Conservation (phyloP, 2,329 filamentous ascomycete species). For the Mariannaea sp. region DNA sequence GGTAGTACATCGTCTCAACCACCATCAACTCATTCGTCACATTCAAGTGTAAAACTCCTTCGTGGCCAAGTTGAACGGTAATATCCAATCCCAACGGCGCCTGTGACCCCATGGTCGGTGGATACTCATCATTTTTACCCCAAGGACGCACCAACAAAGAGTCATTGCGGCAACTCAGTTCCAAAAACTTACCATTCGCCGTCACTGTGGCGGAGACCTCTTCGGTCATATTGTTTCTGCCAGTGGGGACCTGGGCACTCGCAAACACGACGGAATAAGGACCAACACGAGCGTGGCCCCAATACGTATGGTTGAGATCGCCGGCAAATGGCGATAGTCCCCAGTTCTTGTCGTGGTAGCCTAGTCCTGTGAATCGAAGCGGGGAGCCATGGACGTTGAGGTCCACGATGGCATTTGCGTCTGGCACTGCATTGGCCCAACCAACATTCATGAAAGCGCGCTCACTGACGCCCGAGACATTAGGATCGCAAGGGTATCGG, state of each 20-base stretch:
- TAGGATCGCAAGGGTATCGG: neutral
- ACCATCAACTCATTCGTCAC: neutral
- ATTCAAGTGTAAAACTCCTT: neutral
- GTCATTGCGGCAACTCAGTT: neutral
- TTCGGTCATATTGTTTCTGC: neutral
- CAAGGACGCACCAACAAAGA: conserved; percentile 1
- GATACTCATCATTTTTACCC: conserved; percentile 1
- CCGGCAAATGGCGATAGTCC: neutral
- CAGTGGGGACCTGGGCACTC: neutral
- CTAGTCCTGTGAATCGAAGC: neutral
- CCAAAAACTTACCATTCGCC: neutral
- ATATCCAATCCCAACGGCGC: neutral
- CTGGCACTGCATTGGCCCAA: neutral
- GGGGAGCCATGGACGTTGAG: neutral
- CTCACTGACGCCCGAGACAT: neutral
- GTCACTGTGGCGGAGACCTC: neutral
- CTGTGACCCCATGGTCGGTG: neutral
- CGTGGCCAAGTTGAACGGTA: neutral
- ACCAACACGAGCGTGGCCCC: conserved; percentile 2
- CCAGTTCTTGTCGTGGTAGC: conserved; percentile 7
- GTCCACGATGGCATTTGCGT: neutral
- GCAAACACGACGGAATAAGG: conserved; percentile 3
- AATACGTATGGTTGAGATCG: conserved; percentile 1
- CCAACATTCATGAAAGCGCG: neutral
- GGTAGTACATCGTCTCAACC: neutral